Percentiles rank a stretch among this genome's conserved stretches.
phyloP scores from a whole-genome alignment of 202 grass and related monocot species.

The Eragrostis tef region DNA sequence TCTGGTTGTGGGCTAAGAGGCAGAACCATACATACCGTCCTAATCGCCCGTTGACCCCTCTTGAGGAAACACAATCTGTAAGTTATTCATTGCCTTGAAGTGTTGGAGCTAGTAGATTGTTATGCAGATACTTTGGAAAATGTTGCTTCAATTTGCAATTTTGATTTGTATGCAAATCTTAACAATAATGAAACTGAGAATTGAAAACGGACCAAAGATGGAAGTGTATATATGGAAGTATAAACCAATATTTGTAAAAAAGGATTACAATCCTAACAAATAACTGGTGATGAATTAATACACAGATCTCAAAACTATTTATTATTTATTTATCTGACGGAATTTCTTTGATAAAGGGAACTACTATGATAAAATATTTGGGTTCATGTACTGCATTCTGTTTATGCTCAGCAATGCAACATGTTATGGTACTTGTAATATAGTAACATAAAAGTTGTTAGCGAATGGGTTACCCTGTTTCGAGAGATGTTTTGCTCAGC shows the following conservation, averaged over 20 bases:
- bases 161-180: not conserved
- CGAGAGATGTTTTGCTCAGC: constrained; percentile 8
- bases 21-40: constrained; percentile 92
- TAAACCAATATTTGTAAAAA: not conserved
- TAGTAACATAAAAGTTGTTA: not conserved
- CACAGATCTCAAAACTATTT: not conserved
- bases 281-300: constrained; percentile 1
- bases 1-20: constrained; percentile 92
- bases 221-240: not conserved
- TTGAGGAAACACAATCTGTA: constrained; percentile 77
- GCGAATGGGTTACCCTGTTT: not conserved
- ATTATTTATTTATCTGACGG: not conserved
- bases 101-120: constrained; percentile 32
- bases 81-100: constrained; percentile 39
- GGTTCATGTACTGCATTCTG: constrained; percentile 16
- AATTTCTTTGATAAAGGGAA: not conserved
- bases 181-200: constrained; percentile 12
- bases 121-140: constrained; percentile 6
- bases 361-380: not conserved
- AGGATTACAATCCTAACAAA: not conserved
- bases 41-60: constrained; percentile 64
- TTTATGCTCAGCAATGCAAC: constrained; percentile 8
- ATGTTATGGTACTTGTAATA: constrained; percentile 14
- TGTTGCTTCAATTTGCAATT: not conserved
- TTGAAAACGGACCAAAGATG: not conserved